Evolutionary conservation across 2,329 filamentous ascomycete genomes (phyloP).

Genomic region (Talaromyces sp.): DNA sequence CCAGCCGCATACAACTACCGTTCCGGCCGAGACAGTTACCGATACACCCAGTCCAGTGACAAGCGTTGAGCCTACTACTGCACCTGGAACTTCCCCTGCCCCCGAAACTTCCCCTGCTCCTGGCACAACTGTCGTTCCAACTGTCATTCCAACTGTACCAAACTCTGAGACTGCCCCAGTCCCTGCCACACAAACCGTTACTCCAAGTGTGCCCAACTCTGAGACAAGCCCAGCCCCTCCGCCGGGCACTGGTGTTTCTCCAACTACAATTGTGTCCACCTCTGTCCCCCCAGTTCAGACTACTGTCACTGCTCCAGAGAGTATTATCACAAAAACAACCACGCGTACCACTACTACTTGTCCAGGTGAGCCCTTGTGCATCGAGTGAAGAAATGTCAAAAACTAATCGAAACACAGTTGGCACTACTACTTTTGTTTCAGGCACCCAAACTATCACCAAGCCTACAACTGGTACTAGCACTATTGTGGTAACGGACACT

Average conservation of each 20-base stretch:
- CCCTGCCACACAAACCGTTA: neutral
- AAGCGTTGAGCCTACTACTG: neutral
- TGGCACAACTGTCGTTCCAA: neutral
- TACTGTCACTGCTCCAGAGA: neutral
- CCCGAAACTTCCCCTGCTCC: neutral
- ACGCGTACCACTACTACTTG: conserved; percentile 8
- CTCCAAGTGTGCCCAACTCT: neutral
- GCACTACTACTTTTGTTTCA: conserved; percentile 9
- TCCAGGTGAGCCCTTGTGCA: neutral
- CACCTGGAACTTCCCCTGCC: neutral
- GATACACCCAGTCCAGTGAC: neutral
- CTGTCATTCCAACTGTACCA: neutral
- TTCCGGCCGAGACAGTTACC: conserved; percentile 2
- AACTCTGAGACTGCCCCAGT: neutral
- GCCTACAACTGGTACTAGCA: conserved; percentile 9
- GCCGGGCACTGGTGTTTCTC: neutral
- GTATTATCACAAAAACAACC: neutral
- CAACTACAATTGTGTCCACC: neutral
- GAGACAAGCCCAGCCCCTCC: neutral
- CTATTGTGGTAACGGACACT: conserved; percentile 5
- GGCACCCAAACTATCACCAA: conserved; percentile 9
- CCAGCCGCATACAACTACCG: conserved; percentile 6
- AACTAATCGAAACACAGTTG: conserved; percentile 3
- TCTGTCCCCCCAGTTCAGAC: neutral
- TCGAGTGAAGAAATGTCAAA: neutral